phyloP scores from a whole-genome alignment of 2,329 filamentous ascomycete genomes.

The Beauveria asiatica region DNA sequence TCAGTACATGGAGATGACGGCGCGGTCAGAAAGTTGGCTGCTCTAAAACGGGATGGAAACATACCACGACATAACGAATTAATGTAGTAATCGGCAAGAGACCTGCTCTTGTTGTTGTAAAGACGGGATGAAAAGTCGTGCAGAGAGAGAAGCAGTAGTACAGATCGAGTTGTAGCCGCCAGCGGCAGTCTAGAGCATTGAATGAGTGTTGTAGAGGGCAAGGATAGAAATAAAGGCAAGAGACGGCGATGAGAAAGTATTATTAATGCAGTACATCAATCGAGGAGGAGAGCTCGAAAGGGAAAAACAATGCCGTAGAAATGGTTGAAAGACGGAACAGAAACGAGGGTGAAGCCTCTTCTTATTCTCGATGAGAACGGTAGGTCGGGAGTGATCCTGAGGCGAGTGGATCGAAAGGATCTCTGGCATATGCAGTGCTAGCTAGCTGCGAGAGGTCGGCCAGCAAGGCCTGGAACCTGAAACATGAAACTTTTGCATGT shows the following conservation, averaged over 20 bases:
- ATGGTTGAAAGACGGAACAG: slow-evolving; percentile 19
- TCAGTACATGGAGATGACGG: slow-evolving; percentile 15
- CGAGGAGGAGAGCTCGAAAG: slow-evolving; percentile 5
- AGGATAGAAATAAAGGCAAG: not conserved
- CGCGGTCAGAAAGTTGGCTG: not conserved
- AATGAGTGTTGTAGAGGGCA: not conserved
- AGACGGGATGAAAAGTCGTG: not conserved
- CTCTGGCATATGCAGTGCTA: not conserved
- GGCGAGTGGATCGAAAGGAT: slow-evolving; percentile 4
- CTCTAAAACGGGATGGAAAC: slow-evolving; percentile 13
- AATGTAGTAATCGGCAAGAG: slow-evolving; percentile 9
- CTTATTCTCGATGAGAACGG: slow-evolving; percentile 19
- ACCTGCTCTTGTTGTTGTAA: slow-evolving; percentile 15
- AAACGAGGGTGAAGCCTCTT: slow-evolving; percentile 19
- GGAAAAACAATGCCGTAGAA: slow-evolving; percentile 9
- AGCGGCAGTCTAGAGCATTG: slow-evolving; percentile 6
- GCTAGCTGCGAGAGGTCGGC: not conserved
- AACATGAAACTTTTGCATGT: slow-evolving; percentile 3
- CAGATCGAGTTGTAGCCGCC: slow-evolving; percentile 5
- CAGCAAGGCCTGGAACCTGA: slow-evolving; percentile 8
- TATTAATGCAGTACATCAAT: not conserved
- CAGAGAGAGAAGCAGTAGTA: not conserved
- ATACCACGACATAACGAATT: slow-evolving; percentile 27
- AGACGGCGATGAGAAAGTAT: not conserved
- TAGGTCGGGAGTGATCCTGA: slow-evolving; percentile 4